Evolutionary conservation across 2,329 filamentous ascomycete species (phyloP).

Genomic region (Fusarium brevicatenulatum): DNA sequence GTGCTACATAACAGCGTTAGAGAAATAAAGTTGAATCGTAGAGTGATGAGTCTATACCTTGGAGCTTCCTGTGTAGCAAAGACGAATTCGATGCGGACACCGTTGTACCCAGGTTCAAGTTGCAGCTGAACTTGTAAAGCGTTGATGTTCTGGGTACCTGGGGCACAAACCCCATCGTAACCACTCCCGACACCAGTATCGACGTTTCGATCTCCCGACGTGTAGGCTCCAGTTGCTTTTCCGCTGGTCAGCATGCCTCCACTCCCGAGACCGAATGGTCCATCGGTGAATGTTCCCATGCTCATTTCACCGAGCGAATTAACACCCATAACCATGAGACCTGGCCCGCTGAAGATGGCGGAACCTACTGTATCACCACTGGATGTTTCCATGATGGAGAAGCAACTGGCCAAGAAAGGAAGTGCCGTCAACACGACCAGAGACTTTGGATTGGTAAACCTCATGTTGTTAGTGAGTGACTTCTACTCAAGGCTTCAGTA

Average conservation of each 20-base stretch:
- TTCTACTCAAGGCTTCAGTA: neutral
- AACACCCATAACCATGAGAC: neutral
- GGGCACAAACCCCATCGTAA: neutral
- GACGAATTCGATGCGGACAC: neutral
- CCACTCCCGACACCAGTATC: neutral
- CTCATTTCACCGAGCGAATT: neutral
- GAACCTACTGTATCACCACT: neutral
- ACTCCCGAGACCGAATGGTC: neutral
- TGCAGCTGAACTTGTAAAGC: neutral
- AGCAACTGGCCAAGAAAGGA: neutral
- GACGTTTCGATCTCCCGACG: neutral
- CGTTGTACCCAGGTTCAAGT: neutral
- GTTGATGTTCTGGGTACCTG: neutral
- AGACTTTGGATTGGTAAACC: neutral
- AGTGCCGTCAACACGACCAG: neutral
- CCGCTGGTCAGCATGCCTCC: neutral
- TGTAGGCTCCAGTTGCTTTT: neutral
- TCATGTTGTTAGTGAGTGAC: neutral
- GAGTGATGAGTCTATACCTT: neutral
- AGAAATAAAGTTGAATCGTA: neutral
- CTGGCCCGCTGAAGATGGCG: neutral
- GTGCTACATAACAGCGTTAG: neutral
- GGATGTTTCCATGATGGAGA: neutral
- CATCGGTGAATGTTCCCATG: neutral
- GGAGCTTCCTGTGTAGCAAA: neutral